These are phyloP conservation scores for Alternaria arbusti DNA, from an alignment of 2,329 filamentous ascomycete species.

Conservation along the genomic window DNA sequence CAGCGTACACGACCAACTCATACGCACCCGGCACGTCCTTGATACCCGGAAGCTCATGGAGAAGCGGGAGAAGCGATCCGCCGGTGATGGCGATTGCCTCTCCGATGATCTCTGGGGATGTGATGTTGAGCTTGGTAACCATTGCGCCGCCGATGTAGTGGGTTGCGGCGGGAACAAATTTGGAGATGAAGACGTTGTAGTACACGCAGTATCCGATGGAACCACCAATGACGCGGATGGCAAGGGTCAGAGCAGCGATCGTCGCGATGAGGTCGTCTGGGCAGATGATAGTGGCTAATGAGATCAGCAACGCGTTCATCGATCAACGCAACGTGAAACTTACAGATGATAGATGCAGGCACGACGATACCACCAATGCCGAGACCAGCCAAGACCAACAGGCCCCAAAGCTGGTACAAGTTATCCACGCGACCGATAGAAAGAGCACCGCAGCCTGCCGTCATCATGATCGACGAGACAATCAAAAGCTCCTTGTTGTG, in stretches of 20 bases:
- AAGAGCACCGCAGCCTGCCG: constrained; percentile 66
- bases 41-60: constrained; percentile 52
- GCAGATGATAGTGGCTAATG: constrained; percentile 67
- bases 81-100: constrained; percentile 54
- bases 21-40: constrained; percentile 55
- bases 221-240: constrained; percentile 71
- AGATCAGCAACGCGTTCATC: neutral
- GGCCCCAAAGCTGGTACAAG: constrained; percentile 60
- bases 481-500: constrained; percentile 67
- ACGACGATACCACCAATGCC: constrained; percentile 73
- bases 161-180: constrained; percentile 31
- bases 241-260: constrained; percentile 69
- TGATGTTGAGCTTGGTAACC: constrained; percentile 59
- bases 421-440: constrained; percentile 60
- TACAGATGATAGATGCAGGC: constrained; percentile 67
- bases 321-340: neutral
- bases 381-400: constrained; percentile 66
- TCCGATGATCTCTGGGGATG: constrained; percentile 57
- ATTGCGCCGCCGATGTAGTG: constrained; percentile 45
- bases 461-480: constrained; percentile 67
- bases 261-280: constrained; percentile 74
- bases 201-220: constrained; percentile 66
- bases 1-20: constrained; percentile 57
- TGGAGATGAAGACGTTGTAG: constrained; percentile 46
- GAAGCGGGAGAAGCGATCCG: constrained; percentile 51